Evolutionary conservation across 805 yeast genomes (phyloP).

Genomic region (Nakazawaea ishiwadae): DNA sequence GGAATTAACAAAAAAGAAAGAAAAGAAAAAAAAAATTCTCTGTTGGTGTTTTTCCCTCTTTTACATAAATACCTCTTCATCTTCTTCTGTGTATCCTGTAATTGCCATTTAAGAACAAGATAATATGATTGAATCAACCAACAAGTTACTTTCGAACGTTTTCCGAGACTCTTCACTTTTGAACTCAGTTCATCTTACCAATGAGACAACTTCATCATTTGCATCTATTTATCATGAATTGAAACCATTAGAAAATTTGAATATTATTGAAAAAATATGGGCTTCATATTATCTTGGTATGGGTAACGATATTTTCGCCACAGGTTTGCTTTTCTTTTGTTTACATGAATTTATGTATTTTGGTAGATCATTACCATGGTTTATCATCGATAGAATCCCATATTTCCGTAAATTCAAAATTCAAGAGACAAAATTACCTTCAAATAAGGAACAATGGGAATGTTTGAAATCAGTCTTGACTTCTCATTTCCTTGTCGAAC

Average conservation of each 20-base stretch:
- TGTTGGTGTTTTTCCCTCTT: too few species aligned
- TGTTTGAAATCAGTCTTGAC: slow-evolving; percentile 81
- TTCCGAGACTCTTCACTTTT: slow-evolving; percentile 6
- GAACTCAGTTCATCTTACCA: not conserved
- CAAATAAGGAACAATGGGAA: slow-evolving; percentile 84
- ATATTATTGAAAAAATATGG: slow-evolving; percentile 70
- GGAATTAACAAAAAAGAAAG: too few species aligned
- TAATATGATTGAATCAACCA: not conserved
- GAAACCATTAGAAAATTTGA: slow-evolving; percentile 29
- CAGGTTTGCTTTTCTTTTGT: slow-evolving; percentile 78
- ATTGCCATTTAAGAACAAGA: too few species aligned
- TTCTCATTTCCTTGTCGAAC: slow-evolving; percentile 90
- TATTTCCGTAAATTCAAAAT: slow-evolving; percentile 83
- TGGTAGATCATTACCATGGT: slow-evolving; percentile 92
- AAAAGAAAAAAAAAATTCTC: too few species aligned
- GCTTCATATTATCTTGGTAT: slow-evolving; percentile 83
- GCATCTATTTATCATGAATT: slow-evolving; percentile 20
- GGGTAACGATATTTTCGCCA: slow-evolving; percentile 85
- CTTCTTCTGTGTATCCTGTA: too few species aligned
- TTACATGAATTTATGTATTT: slow-evolving; percentile 89
- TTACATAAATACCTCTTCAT: too few species aligned
- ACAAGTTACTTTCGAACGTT: slow-evolving; percentile 2
- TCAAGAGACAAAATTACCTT: slow-evolving; percentile 81
- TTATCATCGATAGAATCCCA: slow-evolving; percentile 78
- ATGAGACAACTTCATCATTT: slow-evolving; percentile 15